Percentiles rank a stretch among this genome's conserved stretches.
Conservation (phyloP, 2,329 filamentous ascomycete species). For the Cladophialophora chaetospira region DNA sequence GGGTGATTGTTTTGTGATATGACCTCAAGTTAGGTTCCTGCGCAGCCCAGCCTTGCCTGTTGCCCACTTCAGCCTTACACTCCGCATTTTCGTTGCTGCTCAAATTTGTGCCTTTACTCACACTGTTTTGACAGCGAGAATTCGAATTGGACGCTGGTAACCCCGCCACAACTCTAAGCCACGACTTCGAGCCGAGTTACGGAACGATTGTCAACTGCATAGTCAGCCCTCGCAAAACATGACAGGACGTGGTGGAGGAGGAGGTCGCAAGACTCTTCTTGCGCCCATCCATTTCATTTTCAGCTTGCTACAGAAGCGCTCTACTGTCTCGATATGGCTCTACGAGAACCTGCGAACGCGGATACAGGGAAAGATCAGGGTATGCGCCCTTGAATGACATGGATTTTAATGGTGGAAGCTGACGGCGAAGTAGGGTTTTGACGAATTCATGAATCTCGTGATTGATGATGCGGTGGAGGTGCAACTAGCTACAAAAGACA, state of each 20-base stretch:
- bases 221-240: slow-evolving; percentile 36
- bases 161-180: too few relatives aligned
- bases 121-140: too few relatives aligned
- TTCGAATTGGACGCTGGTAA: too few relatives aligned
- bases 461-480: slow-evolving; percentile 95
- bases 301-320: slow-evolving; percentile 83
- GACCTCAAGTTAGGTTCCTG: slow-evolving; percentile 17
- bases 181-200: too few relatives aligned
- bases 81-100: slow-evolving; percentile 19
- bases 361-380: slow-evolving; percentile 95
- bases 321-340: slow-evolving; percentile 90
- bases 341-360: slow-evolving; percentile 93
- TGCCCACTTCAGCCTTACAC: slow-evolving; percentile 15
- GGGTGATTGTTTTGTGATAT: slow-evolving; percentile 16
- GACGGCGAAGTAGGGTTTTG: slow-evolving; percentile 71
- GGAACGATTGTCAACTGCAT: background rate
- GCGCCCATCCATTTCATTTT: slow-evolving; percentile 88
- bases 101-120: background rate
- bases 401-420: too few relatives aligned
- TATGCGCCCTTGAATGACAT: slow-evolving; percentile 52
- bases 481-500: slow-evolving; percentile 77
- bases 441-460: slow-evolving; percentile 99
- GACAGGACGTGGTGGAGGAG: slow-evolving; percentile 59
- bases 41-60: slow-evolving; percentile 1
- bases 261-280: slow-evolving; percentile 67